A percentile compares a stretch with the other conserved stretches of the same genome.
phyloP scores from a whole-genome alignment of 78 protist genomes.

The Anaeramoeba ignava region DNA sequence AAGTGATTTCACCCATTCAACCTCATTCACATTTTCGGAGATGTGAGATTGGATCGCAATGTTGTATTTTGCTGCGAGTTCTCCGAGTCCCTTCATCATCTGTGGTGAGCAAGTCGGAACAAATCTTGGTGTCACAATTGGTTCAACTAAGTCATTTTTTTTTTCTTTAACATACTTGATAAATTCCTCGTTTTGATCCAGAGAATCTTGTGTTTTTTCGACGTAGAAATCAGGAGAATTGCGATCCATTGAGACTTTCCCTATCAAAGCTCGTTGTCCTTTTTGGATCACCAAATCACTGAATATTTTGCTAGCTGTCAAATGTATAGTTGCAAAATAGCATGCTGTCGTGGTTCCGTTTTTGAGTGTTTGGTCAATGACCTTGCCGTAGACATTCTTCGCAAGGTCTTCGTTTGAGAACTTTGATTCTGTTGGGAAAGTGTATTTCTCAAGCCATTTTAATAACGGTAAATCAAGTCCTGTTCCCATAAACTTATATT shows the following conservation, averaged over 20 bases:
- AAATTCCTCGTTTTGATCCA: conserved; percentile 25
- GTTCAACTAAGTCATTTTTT: conserved; percentile 9
- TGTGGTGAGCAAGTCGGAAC: conserved; percentile 53
- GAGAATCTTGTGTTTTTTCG: conserved; percentile 48
- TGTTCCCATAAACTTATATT: conserved; percentile 50
- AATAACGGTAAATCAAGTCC: conserved; percentile 58
- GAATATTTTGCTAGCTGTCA: conserved; percentile 35
- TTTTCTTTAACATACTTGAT: neutral
- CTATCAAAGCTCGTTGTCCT: conserved; percentile 76
- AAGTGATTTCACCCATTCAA: conserved; percentile 33
- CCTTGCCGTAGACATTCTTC: conserved; percentile 30
- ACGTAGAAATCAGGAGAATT: conserved; percentile 61
- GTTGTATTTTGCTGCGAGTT: conserved; percentile 4
- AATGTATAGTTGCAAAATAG: conserved; percentile 70
- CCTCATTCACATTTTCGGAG: conserved; percentile 34
- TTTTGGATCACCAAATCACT: conserved; percentile 6
- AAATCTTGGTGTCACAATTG: conserved; percentile 61
- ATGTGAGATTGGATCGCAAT: conserved; percentile 53
- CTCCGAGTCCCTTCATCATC: conserved; percentile 33
- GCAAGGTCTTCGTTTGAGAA: conserved; percentile 52
- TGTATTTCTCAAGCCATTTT: conserved; percentile 75
- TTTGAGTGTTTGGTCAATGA: conserved; percentile 33
- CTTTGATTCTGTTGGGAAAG: conserved; percentile 55
- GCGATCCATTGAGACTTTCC: conserved; percentile 69
- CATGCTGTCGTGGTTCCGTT: conserved; percentile 64